These are phyloP conservation scores for Lecanicillium sp. DNA, from an alignment of 2,329 filamentous ascomycete species.

Conservation along the genomic window DNA sequence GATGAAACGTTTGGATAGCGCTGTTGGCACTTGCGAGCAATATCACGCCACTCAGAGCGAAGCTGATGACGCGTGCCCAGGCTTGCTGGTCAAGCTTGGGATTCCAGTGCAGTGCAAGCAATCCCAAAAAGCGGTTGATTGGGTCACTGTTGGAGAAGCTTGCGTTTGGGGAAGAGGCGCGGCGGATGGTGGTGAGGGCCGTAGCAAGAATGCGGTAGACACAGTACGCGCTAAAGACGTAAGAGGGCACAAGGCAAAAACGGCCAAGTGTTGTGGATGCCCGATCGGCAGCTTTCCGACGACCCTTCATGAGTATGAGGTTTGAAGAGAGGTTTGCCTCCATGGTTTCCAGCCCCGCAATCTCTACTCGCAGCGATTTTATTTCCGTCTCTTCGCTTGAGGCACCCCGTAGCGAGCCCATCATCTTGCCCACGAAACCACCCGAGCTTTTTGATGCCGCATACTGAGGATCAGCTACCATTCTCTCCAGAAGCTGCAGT, in stretches of 20 bases:
- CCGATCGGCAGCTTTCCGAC: conserved; percentile 55
- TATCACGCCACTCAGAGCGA: conserved; percentile 74
- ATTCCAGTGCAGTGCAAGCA: conserved; percentile 77
- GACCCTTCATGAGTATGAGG: conserved; percentile 53
- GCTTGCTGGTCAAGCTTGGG: conserved; percentile 72
- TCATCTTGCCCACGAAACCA: conserved; percentile 65
- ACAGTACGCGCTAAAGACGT: conserved; percentile 73
- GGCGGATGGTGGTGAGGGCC: conserved; percentile 56
- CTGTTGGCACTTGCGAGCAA: conserved; percentile 73
- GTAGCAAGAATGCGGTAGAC: conserved; percentile 74
- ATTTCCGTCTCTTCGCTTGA: conserved; percentile 52
- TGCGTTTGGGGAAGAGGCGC: conserved; percentile 32
- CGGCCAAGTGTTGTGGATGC: conserved; percentile 60
- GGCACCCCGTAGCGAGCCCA: conserved; percentile 61
- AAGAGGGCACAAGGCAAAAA: conserved; percentile 52
- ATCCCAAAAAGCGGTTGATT: conserved; percentile 72
- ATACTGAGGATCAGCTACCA: conserved; percentile 29
- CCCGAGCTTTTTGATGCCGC: conserved; percentile 29
- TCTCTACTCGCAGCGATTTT: conserved; percentile 60
- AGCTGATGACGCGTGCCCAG: conserved; percentile 80
- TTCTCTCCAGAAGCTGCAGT: conserved; percentile 61
- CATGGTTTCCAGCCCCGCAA: conserved; percentile 75
- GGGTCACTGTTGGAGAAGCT: conserved; percentile 66
- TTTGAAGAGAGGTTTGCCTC: conserved; percentile 59
- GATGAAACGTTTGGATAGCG: conserved; percentile 75